A percentile compares a stretch with the other conserved stretches of the same genome.
These are phyloP conservation scores for Aspergillus flavus DNA, from an alignment of 2,329 filamentous ascomycete genomes.

Conservation along the genomic window DNA sequence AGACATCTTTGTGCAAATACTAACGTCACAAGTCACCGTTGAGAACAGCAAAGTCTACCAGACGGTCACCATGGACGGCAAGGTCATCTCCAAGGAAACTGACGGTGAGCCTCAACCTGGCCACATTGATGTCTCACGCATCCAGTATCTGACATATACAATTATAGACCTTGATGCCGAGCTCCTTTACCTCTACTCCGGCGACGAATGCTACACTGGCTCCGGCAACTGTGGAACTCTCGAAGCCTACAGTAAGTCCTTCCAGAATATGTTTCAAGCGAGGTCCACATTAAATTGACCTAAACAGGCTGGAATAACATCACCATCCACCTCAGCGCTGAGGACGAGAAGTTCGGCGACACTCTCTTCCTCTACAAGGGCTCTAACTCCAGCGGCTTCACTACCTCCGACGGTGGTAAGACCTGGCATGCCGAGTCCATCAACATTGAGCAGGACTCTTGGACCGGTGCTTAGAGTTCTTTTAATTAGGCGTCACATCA, in stretches of 20 bases:
- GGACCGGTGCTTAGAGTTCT: background rate
- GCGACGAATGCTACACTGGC: constrained; percentile 25
- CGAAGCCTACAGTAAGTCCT: constrained; percentile 16
- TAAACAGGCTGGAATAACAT: constrained; percentile 18
- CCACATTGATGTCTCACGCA: background rate
- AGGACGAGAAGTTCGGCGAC: constrained; percentile 17
- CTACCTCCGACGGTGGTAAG: constrained; percentile 17
- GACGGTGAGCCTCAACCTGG: constrained; percentile 11
- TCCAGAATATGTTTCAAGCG: background rate
- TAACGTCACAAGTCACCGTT: constrained; percentile 13
- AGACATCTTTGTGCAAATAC: no score
- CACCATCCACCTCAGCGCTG: constrained; percentile 20
- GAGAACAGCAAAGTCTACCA: constrained; percentile 19
- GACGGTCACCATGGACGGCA: constrained; percentile 19
- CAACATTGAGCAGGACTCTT: background rate
- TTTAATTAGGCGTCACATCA: background rate
- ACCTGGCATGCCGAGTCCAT: constrained; percentile 16
- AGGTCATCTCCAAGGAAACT: constrained; percentile 20
- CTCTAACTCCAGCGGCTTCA: constrained; percentile 13
- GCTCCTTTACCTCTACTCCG: constrained; percentile 23
- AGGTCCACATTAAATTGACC: background rate
- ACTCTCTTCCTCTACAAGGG: constrained; percentile 18
- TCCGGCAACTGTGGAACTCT: constrained; percentile 22
- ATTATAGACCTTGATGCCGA: constrained; percentile 15
- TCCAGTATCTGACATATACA: background rate